Evolutionary conservation across 805 yeast genomes (phyloP), one percentile per base, ranked within the genome.

Genomic region (Nematodospora valgi): DNA sequence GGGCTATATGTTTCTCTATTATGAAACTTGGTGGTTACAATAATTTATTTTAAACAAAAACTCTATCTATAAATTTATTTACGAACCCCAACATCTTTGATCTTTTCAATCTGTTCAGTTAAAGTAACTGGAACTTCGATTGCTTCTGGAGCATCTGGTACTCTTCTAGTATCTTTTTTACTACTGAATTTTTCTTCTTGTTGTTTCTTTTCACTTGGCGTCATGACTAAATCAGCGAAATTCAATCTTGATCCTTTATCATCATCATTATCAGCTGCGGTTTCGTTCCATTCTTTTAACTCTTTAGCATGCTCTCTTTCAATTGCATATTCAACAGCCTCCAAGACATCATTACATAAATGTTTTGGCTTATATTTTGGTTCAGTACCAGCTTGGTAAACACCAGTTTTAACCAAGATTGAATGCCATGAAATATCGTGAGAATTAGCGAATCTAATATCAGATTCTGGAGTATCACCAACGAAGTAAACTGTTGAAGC

Each of bases 391-490:
- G 74, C 86, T 60, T 83, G 80, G 60, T 84, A 85, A 38, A 85
- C 95, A 56, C 95, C 95, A 24, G 95, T 85, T 60, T 85, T 82
- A 25, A 85, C 95, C 51, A 85, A 68, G 40, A 86, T 85, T 18
- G 94, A 84, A 60, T 73, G 79, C 95, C 95, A 85, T 20, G 87
- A 78, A 41, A 76, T 76, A 54, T 85, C 93, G 59, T 84, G 91
- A 13, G 88, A 80, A 64, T 85, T 85, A 35, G 94, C 94, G 63
- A 86, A 86, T 58, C 93, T 70, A 44, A 85, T 85, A 58, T 85
- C 95, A 5, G 89, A 81, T 62, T 85, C 94, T 13, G 95, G 95
- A 10, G 94, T 85, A 54, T 85, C 95, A 49, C 95, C 95, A 34
- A 85, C 93, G 62, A 85, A 86, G 58, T 85, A 85, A 11, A 86